These are phyloP conservation scores for Clonostachys rhizophaga DNA, from an alignment of 2,329 filamentous ascomycete species.

Conservation along the genomic window DNA sequence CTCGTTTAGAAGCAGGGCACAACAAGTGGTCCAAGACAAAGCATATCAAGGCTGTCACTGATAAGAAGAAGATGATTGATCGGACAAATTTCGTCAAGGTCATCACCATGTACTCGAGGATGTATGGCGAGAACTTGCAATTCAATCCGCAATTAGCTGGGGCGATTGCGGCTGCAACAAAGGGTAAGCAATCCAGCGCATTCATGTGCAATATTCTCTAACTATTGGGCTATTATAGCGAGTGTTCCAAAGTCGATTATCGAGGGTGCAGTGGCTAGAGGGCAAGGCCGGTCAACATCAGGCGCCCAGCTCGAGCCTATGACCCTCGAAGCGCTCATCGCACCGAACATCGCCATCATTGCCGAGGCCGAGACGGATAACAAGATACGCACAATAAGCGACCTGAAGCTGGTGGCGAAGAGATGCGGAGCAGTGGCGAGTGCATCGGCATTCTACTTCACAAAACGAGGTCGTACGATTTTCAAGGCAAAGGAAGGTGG, in stretches of 20 bases:
- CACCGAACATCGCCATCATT: constrained; percentile 71
- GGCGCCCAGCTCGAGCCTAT: constrained; percentile 74
- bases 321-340: constrained; percentile 76
- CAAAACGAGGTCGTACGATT: constrained; percentile 70
- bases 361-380: constrained; percentile 85
- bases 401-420: constrained; percentile 69
- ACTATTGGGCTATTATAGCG: constrained; percentile 29
- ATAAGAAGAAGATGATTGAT: constrained; percentile 71
- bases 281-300: constrained; percentile 74
- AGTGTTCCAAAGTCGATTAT: constrained; percentile 82
- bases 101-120: constrained; percentile 72
- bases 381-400: constrained; percentile 67
- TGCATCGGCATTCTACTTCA: constrained; percentile 80
- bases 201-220: neutral
- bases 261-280: constrained; percentile 80
- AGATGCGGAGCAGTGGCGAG: constrained; percentile 64
- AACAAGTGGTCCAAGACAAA: constrained; percentile 96
- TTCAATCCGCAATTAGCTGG: constrained; percentile 73
- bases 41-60: constrained; percentile 87
- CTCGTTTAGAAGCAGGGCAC: constrained; percentile 60
- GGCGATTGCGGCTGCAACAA: constrained; percentile 73
- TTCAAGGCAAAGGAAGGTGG: constrained; percentile 51
- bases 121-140: constrained; percentile 70
- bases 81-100: constrained; percentile 66
- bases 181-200: constrained; percentile 38